Base-by-base conservation (phyloP, 345 rosid species). In the Populus euphratica region DNA sequence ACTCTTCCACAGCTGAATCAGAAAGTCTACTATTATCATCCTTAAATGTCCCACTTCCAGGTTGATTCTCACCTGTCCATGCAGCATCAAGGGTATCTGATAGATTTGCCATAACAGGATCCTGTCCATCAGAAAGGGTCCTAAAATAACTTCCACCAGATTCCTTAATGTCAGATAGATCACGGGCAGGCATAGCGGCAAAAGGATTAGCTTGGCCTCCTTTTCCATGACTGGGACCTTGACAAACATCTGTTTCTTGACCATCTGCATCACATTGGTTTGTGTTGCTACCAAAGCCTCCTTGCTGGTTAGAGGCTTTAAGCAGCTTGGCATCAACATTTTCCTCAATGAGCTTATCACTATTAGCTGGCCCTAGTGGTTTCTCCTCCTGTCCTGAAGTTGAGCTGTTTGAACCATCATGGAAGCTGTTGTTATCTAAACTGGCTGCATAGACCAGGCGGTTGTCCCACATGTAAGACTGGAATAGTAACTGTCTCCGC, bases 51-150 rank as follows among this genome's bases (percentile, higher is more conserved):
- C 64, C 81, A 77, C 77, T 66, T 65, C 79, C 82, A n/a, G 82
- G 82, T 44, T 78, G 87, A 71, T 81, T 90, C 83, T 91, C 86
- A 27, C 98, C 98, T 0, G 86, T 91, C 98, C 99, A 96, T 56
- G 96, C 94, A 82, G 97, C 98, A 77, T 94, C 99, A 79, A 96
- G 93, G 61, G 95, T 89, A 54, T 88, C 93, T 6, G 99, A 89
- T 80, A 96, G 85, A 88, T 86, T 83, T 76, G 79, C 84, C 82
- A 86, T 66, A 43, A 80, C 27, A 61, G 89, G 86, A 81, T 86
- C 82, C 85, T 91, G 93, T 75, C 94, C 98, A 56, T 92, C 96
- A 79, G 97, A 92, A 73, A 84, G 85, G 72, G 89, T 84, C 85
- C 92, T 83, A 43, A 86, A 88, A 74, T 90, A 83, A 79, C 78